phyloP scores from a whole-genome alignment of 257 asterid species.

The Pogostemon cablin region DNA sequence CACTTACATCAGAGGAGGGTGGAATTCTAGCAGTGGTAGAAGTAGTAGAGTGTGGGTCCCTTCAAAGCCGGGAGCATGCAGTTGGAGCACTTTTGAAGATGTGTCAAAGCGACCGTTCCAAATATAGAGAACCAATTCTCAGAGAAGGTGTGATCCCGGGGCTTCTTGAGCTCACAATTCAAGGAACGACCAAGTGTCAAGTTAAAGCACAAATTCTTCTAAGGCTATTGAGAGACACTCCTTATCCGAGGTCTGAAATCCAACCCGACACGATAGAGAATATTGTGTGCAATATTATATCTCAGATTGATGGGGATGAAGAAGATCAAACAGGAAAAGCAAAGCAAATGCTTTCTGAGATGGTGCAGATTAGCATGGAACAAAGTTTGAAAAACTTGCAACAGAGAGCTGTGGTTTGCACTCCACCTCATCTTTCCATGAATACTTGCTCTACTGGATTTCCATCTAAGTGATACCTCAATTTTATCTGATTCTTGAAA shows the following conservation, averaged over 20 bases:
- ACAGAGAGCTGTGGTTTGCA: constrained; percentile 64
- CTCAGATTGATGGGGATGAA: constrained; percentile 61
- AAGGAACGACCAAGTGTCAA: constrained; percentile 63
- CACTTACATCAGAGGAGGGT: constrained; percentile 64
- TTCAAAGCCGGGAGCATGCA: constrained; percentile 78
- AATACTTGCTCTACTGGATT: background rate
- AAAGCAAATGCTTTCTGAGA: constrained; percentile 77
- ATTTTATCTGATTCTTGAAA: background rate
- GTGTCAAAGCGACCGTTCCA: constrained; percentile 69
- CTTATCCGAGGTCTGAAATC: constrained; percentile 68
- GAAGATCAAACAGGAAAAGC: constrained; percentile 75
- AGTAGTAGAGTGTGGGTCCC: constrained; percentile 72
- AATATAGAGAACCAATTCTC: constrained; percentile 72
- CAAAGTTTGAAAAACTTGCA: constrained; percentile 80
- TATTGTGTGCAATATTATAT: constrained; percentile 60
- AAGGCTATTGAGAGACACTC: constrained; percentile 63
- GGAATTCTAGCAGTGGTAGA: constrained; percentile 89
- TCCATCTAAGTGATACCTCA: constrained; percentile 35
- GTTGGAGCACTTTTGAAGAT: constrained; percentile 73
- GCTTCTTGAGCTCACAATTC: constrained; percentile 82
- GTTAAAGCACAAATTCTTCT: constrained; percentile 63
- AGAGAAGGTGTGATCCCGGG: constrained; percentile 90
- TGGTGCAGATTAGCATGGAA: constrained; percentile 93
- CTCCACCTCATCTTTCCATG: constrained; percentile 56
- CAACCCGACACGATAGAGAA: constrained; percentile 66